Evolutionary conservation across 805 yeast genomes (phyloP).

Genomic region (Ogataea polymorpha): DNA sequence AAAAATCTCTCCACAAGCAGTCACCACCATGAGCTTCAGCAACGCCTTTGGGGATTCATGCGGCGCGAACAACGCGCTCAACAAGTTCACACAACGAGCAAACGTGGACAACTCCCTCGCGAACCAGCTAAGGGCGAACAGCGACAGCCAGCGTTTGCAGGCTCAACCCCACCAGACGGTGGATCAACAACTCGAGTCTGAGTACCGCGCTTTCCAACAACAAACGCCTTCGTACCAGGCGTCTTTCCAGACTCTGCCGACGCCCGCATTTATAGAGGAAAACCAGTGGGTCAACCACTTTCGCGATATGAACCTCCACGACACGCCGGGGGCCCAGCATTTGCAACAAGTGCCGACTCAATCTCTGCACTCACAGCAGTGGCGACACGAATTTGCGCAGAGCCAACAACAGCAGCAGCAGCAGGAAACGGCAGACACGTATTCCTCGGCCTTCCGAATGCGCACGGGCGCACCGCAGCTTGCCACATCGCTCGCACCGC

Average conservation of each 20-base stretch:
- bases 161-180: constrained; percentile 16
- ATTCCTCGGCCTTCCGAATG: constrained; percentile 2
- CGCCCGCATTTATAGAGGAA: constrained; percentile 1
- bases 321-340: neutral
- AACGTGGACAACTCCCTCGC: constrained; percentile 41
- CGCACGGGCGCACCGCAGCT: constrained; percentile 3
- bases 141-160: constrained; percentile 6
- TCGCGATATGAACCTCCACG: constrained; percentile 16
- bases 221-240: neutral
- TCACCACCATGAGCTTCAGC: constrained; percentile 9
- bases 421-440: constrained; percentile 10
- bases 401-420: constrained; percentile 6
- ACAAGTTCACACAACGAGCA: constrained; percentile 39
- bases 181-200: constrained; percentile 35
- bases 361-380: constrained; percentile 5
- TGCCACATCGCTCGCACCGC: neutral
- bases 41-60: constrained; percentile 33
- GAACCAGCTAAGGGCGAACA: constrained; percentile 28
- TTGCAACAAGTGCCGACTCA: neutral
- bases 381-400: constrained; percentile 17
- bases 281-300: constrained; percentile 24
- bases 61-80: constrained; percentile 44
- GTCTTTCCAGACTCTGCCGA: neutral
- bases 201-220: constrained; percentile 9
- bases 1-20: neutral